Base-by-base conservation (phyloP, 352 stramenopile genomes). In the Pythium sp. region DNA sequence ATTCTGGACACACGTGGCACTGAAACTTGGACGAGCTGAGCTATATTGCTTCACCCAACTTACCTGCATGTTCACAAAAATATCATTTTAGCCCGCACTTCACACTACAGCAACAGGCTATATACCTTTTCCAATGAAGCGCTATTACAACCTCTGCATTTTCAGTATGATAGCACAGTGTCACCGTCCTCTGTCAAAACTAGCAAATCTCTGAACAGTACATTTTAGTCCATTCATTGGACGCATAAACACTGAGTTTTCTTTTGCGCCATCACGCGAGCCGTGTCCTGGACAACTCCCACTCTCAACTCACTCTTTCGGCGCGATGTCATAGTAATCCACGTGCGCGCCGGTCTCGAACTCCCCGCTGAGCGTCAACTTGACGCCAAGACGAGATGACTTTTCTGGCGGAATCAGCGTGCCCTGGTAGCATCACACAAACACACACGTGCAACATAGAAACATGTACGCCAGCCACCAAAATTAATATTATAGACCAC, bases 241-340 rank as follows among this genome's bases (percentile, higher is more conserved):
- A 7, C 38, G n/a, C 38, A 20, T 14, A 43, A 43, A 20, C 4
- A 7, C 38, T 18, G 14, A 47, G 14, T 47, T 15, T 47, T 47
- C 15, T 20, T 47, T 20, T 47, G 34, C 14, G 15, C 38, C 38
- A 6, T 20, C 38, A 47, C 15, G 4, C 14, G 38, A 47, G 38
- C 36, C 36, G 36, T 47, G 38, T 8, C 5, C 12, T 47, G 14
- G 14, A 18, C 38, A 47, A n/a, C 15, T 12, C n/a, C 38, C 38
- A 20, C n/a, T 47, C 38, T 47, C 38, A 18, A 8, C n/a, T 49
- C 34, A 60, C 11, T 60, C 55, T 34, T 60, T 60, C 20, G 55
- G 55, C 15, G 53, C 36, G 30, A 68, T 54, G 61, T 88, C 86
- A 58, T 87, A 94, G 70, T 93, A 97, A 70, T 96, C 87, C n/a